These are phyloP conservation scores for Penicillium paneum DNA, from an alignment of 2,329 filamentous ascomycete species.

Conservation along the genomic window DNA sequence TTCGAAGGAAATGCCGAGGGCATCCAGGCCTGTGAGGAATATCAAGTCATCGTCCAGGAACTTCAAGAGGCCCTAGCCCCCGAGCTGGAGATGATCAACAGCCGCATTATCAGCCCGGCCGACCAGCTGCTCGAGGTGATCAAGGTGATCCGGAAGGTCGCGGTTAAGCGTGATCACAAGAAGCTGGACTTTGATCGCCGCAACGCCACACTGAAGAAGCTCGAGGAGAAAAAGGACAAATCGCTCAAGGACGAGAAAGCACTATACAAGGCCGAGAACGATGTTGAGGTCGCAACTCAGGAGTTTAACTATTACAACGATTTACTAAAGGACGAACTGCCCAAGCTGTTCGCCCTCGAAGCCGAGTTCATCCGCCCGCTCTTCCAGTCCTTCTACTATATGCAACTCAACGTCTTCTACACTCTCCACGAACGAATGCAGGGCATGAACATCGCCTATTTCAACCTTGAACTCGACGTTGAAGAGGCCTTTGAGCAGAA, in stretches of 20 bases:
- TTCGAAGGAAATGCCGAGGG: slow-evolving; percentile 87
- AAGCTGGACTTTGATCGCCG: slow-evolving; percentile 94
- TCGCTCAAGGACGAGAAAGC: slow-evolving; percentile 95
- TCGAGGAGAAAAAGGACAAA: slow-evolving; percentile 97
- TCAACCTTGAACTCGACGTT: slow-evolving; percentile 84
- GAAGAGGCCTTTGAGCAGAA: slow-evolving; percentile 89
- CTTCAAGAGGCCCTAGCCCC: slow-evolving; percentile 83
- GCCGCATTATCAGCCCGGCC: slow-evolving; percentile 82
- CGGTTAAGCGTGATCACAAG: slow-evolving; percentile 91
- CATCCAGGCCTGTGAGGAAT: slow-evolving; percentile 93
- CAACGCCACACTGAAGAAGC: slow-evolving; percentile 78
- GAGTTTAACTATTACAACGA: slow-evolving; percentile 99
- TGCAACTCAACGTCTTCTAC: slow-evolving; percentile 99
- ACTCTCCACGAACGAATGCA: slow-evolving; percentile 98
- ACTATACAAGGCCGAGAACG: slow-evolving; percentile 89
- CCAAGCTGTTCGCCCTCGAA: slow-evolving; percentile 84
- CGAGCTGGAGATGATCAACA: slow-evolving; percentile 97
- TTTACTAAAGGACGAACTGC: slow-evolving; percentile 90
- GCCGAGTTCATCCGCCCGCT: slow-evolving; percentile 92
- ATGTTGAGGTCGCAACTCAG: slow-evolving; percentile 85
- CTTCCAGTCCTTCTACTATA: slow-evolving; percentile 99
- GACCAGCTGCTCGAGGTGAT: slow-evolving; percentile 92
- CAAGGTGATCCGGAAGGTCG: slow-evolving; percentile 88
- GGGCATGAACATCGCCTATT: slow-evolving; percentile 93
- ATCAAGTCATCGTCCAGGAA: slow-evolving; percentile 85